phyloP scores from a whole-genome alignment of 2,329 filamentous ascomycete species.

The Beauveria pseudobassiana region DNA sequence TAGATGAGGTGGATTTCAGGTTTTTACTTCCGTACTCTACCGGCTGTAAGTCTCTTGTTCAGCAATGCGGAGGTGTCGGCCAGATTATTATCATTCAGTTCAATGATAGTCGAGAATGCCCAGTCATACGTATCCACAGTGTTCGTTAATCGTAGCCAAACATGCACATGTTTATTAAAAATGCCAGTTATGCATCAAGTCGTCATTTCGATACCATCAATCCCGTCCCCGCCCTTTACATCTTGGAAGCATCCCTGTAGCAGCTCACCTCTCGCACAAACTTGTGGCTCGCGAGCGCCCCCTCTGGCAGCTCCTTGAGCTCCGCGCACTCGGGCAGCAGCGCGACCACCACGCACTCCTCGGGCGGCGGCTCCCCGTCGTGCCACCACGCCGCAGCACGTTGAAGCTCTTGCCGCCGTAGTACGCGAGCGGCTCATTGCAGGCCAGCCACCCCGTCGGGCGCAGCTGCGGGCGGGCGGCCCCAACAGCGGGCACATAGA shows the following conservation, averaged over 20 bases:
- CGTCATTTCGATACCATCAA: too few relatives aligned
- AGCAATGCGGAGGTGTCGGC: too few relatives aligned
- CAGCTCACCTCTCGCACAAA: constrained; percentile 26
- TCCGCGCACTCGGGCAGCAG: constrained; percentile 31
- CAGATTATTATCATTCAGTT: too few relatives aligned
- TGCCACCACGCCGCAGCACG: constrained; percentile 23
- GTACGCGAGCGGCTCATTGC: constrained; percentile 28
- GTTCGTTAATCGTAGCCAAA: too few relatives aligned
- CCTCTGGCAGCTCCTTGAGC: constrained; percentile 23
- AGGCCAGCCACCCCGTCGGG: constrained; percentile 29
- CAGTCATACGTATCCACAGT: too few relatives aligned
- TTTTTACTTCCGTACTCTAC: too few relatives aligned
- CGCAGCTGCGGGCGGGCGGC: constrained; percentile 16
- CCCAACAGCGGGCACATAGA: constrained; percentile 20
- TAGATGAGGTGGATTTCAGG: too few relatives aligned
- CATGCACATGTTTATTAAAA: too few relatives aligned
- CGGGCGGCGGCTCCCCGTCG: constrained; percentile 18
- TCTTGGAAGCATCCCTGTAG: constrained; percentile 23
- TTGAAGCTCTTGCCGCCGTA: constrained; percentile 24
- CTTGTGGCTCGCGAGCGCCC: constrained; percentile 25
- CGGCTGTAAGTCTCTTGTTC: too few relatives aligned
- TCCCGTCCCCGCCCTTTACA: not conserved
- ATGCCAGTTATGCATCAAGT: too few relatives aligned
- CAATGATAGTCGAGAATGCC: too few relatives aligned
- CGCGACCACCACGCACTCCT: constrained; percentile 28